These are phyloP conservation scores for Nicotiana tabacum DNA, from an alignment of 257 asterid genomes.

Conservation along the genomic window DNA sequence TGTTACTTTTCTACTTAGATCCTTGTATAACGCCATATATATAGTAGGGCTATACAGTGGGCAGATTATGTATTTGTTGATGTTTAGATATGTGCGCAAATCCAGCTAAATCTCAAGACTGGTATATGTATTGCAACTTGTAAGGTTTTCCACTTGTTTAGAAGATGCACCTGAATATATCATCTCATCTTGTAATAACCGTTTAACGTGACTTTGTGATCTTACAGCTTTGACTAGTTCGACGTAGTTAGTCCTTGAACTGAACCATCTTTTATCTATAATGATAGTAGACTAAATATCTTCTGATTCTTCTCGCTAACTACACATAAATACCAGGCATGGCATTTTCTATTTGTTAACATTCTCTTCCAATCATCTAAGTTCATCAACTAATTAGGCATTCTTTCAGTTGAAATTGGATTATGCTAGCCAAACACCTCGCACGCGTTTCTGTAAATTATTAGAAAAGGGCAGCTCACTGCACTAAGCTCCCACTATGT, in stretches of 20 bases:
- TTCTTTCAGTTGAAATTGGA: too few species aligned
- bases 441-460: too few species aligned
- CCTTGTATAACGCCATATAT: neutral
- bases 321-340: too few species aligned
- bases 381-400: too few species aligned
- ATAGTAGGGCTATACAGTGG: neutral
- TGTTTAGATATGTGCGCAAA: neutral
- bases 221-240: neutral
- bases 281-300: too few species aligned
- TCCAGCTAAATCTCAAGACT: neutral
- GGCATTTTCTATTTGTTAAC: too few species aligned
- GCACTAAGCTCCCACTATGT: too few species aligned
- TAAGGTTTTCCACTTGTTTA: neutral
- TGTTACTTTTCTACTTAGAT: neutral
- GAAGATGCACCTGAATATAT: neutral
- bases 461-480: too few species aligned
- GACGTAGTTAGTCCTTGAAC: neutral
- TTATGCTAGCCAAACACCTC: too few species aligned
- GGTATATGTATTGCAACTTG: neutral
- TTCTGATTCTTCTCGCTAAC: too few species aligned
- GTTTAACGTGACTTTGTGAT: neutral
- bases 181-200: neutral
- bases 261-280: too few species aligned
- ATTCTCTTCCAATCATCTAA: too few species aligned
- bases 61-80: neutral